phyloP scores from a whole-genome alignment of 768 basidiomycete species.

The Dacryopinax spathularia region DNA sequence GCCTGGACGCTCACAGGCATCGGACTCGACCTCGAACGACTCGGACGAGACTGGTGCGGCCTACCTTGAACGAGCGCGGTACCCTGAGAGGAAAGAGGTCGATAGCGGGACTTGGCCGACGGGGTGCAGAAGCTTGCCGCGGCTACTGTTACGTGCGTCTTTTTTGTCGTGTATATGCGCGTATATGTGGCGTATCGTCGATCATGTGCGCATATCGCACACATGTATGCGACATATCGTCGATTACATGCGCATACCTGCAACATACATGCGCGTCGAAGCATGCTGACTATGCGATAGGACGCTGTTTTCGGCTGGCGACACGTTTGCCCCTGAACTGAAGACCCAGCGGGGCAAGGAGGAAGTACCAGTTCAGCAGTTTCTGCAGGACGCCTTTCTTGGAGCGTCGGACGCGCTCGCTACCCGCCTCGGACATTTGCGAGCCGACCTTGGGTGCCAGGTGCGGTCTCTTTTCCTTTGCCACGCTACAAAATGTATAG shows the following conservation, averaged over 20 bases:
- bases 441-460: conserved; percentile 80
- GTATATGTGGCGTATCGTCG: too few species aligned
- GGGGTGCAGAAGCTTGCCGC: conserved; percentile 86
- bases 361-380: conserved; percentile 56
- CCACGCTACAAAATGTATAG: too few species aligned
- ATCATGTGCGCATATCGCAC: too few species aligned
- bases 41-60: conserved; percentile 76
- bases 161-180: too few species aligned
- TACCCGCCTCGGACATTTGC: conserved; percentile 51
- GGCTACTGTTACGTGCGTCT: conserved; percentile 59
- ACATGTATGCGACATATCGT: too few species aligned
- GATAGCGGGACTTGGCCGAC: conserved; percentile 84
- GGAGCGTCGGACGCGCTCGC: conserved; percentile 60
- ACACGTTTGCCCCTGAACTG: conserved; percentile 68
- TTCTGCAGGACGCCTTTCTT: conserved; percentile 68
- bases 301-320: conserved; percentile 87
- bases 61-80: conserved; percentile 67
- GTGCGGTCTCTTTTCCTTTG: conserved; percentile 28
- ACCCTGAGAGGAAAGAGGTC: conserved; percentile 57
- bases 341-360: conserved; percentile 30
- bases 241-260: too few species aligned
- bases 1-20: conserved; percentile 83
- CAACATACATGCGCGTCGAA: too few species aligned
- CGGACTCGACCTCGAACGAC: conserved; percentile 66
- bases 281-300: conserved; percentile 30